Evolutionary conservation across 176 grass and related monocot genomes (phyloP).

Genomic region (Oryza punctata): DNA sequence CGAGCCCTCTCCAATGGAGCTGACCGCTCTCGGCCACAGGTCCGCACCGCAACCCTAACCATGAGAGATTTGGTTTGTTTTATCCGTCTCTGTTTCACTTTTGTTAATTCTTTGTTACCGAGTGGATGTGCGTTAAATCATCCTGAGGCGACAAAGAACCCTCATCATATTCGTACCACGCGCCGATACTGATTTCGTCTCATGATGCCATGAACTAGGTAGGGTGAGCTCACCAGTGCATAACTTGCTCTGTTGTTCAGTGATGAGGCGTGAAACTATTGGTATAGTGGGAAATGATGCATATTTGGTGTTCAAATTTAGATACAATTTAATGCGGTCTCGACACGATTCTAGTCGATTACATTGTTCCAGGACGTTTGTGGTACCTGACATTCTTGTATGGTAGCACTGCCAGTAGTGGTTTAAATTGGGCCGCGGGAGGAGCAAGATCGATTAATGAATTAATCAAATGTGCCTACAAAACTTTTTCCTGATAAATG

Average conservation of each 20-base stretch:
- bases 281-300: not conserved
- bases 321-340: not conserved
- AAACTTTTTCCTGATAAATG: too few relatives aligned
- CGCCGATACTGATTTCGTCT: not conserved
- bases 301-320: not conserved
- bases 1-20: too few relatives aligned
- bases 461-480: not conserved
- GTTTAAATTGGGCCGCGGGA: not conserved
- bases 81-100: not conserved
- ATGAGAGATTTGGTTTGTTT: not conserved
- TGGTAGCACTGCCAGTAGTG: not conserved
- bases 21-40: not conserved
- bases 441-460: not conserved
- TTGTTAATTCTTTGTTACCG: not conserved
- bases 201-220: not conserved
- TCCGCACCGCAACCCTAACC: conserved; percentile 6
- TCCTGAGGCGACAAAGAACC: not conserved
- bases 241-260: not conserved
- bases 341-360: not conserved
- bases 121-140: not conserved
- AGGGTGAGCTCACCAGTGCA: not conserved
- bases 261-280: not conserved
- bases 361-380: not conserved
- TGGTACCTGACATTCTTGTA: not conserved
- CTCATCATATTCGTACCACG: not conserved